Evolutionary conservation across 2,329 filamentous ascomycete species (phyloP).

Genomic region (Pseudogymnoascus sp.): DNA sequence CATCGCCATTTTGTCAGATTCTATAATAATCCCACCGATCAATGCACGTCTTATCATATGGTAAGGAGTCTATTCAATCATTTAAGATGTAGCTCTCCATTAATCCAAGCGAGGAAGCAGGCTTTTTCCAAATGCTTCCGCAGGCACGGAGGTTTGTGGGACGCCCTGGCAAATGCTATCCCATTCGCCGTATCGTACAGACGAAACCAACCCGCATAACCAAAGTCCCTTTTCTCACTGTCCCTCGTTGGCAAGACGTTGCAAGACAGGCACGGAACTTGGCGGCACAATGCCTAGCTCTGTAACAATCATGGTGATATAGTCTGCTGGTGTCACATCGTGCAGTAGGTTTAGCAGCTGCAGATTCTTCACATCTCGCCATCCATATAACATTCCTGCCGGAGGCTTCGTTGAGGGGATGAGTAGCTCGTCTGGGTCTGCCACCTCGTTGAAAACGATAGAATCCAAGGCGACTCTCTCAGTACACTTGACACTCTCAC

Average conservation of each 20-base stretch:
- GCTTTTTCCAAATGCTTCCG: neutral
- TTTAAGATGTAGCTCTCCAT: neutral
- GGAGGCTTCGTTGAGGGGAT: conserved; percentile 23
- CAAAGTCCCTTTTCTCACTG: neutral
- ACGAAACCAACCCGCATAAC: conserved; percentile 6
- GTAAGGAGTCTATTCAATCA: neutral
- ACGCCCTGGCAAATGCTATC: neutral
- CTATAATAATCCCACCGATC: neutral
- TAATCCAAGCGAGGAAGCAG: neutral
- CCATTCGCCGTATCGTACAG: conserved; percentile 2
- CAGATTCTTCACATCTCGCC: conserved; percentile 51
- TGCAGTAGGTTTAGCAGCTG: conserved; percentile 73
- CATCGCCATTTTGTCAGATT: neutral
- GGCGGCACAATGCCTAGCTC: conserved; percentile 84
- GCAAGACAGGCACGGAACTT: conserved; percentile 72
- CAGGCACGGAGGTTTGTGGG: neutral
- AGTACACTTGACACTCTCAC: conserved; percentile 93
- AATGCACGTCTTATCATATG: neutral
- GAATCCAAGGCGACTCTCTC: conserved; percentile 84
- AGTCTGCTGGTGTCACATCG: conserved; percentile 82
- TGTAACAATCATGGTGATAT: conserved; percentile 81
- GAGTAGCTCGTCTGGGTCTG: conserved; percentile 59
- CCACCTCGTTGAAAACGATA: conserved; percentile 90
- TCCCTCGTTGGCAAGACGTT: conserved; percentile 34
- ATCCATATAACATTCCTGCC: conserved; percentile 39